Conservation (phyloP, 768 basidiomycete genomes). For the Dictyophora rubrovolvata region DNA sequence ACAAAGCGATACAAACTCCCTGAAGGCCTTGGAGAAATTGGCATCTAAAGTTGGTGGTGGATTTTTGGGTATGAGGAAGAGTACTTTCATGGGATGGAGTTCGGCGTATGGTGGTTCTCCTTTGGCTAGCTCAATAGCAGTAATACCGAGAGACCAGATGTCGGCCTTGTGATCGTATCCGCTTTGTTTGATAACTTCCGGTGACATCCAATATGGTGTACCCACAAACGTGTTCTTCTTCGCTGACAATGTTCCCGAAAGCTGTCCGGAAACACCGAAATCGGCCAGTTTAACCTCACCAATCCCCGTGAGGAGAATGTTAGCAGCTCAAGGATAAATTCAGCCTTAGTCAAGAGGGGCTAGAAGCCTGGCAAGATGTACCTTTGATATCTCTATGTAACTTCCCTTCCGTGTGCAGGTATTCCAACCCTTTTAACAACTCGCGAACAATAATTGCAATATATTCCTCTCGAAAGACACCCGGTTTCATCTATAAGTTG, state of each 20-base stretch:
- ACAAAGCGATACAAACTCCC: conserved; percentile 89
- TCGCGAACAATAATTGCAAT: conserved; percentile 96
- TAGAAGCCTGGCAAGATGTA: conserved; percentile 20
- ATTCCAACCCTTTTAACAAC: conserved; percentile 84
- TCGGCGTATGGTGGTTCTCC: conserved; percentile 98
- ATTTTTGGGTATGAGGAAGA: conserved; percentile 98
- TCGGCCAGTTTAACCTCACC: conserved; percentile 98
- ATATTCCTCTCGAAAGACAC: conserved; percentile 95
- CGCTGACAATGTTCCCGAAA: conserved; percentile 83
- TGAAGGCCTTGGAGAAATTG: conserved; percentile 85
- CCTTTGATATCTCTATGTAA: conserved; percentile 99
- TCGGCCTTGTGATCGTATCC: conserved; percentile 99
- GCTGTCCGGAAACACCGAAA: conserved; percentile 96
- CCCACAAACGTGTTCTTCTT: conserved; percentile 99
- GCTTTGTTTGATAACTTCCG: conserved; percentile 98
- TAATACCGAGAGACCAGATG: conserved; percentile 97
- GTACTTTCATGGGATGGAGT: conserved; percentile 97
- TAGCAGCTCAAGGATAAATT: conserved; percentile 54
- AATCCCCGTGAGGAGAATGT: conserved; percentile 82
- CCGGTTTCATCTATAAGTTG: conserved; percentile 85
- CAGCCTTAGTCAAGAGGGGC: background rate
- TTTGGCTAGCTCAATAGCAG: conserved; percentile 93
- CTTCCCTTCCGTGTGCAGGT: conserved; percentile 92
- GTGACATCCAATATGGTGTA: conserved; percentile 99
- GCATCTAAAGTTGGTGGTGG: conserved; percentile 85